A percentile compares a stretch with the other conserved stretches of the same genome.
phyloP scores from a whole-genome alignment of 2,329 filamentous ascomycete species.

The Cadophora sp. region DNA sequence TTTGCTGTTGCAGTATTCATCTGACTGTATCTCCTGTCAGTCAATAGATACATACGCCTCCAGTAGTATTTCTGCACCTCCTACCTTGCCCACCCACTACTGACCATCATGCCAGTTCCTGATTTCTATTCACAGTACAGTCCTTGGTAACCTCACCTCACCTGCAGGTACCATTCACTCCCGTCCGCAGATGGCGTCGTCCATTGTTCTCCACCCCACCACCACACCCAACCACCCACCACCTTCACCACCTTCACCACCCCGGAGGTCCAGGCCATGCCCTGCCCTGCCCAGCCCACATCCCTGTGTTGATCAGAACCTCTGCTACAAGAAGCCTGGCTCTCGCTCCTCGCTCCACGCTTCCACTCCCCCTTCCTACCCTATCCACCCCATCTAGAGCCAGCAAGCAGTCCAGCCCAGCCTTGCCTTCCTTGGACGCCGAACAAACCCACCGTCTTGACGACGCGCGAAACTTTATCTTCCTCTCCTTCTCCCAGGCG shows the following conservation, averaged over 20 bases:
- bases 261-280: not conserved
- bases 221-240: not conserved
- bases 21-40: not conserved
- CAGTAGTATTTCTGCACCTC: no score
- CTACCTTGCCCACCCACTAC: no score
- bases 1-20: not conserved
- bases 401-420: not conserved
- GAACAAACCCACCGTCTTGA: slow-evolving; percentile 21
- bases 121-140: not conserved
- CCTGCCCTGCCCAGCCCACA: not conserved
- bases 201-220: not conserved
- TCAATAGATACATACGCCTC: no score
- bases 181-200: no score
- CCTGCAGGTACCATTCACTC: not conserved
- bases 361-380: no score
- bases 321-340: slow-evolving; percentile 19
- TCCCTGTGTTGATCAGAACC: slow-evolving; percentile 9
- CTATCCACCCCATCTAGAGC: no score
- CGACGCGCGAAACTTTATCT: slow-evolving; percentile 13
- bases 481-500: slow-evolving; percentile 19
- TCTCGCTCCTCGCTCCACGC: not conserved
- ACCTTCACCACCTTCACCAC: not conserved
- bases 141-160: not conserved
- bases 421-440: slow-evolving; percentile 19
- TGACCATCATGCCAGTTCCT: not conserved